Base-by-base conservation (phyloP, 352 stramenopile species). In the Phytophthora pluvialis region DNA sequence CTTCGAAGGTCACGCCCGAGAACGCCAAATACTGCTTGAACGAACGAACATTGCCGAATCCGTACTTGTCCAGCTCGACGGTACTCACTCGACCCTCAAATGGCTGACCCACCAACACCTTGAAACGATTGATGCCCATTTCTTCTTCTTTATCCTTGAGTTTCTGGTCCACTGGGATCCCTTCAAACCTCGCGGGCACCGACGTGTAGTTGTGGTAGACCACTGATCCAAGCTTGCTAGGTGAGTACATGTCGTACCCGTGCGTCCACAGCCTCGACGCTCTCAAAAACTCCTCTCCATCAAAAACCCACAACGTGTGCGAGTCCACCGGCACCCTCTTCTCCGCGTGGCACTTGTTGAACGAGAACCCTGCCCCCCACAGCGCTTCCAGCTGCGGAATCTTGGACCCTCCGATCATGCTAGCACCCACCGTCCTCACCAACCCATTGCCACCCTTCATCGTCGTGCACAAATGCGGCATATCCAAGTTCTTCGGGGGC, bases 291-390 rank as follows among this genome's bases (percentile, higher is more conserved):
- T 88, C 79, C 43, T 88, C 79, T 5, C 79, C 79, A 48, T 88
- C 79, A 58, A 88, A 88, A 59, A 88, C 73, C 79, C 79, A 88
- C 48, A 91, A 60, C 54, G 82, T 91, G 56, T 90, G 81, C 16
- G 81, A 81, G 53, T 91, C 82, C 26, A 93, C 75, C 0, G 60
- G 72, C 46, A 88, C 81, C 10, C 83, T 75, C 12, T 72, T 75
- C 70, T 91, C 85, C 10, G 85, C 83, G 58, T 91, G 84, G 51
- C 82, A 91, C 62, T 93, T 93, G 66, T 63, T 82, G 60, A 85
- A 93, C 38, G 77, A 90, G 13, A 93, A 78, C 3, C 85, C 85
- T 3, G 82, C 85, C 16, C 81, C 81, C 82, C 85, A 93, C 0
- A 93, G 56, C 25, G 82, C 81, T 42, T 61, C 67, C 11, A 92